Evolutionary conservation across 1,284 basidiomycete genomes (phyloP).

Genomic region (Cutaneotrichosporon cutaneum): DNA sequence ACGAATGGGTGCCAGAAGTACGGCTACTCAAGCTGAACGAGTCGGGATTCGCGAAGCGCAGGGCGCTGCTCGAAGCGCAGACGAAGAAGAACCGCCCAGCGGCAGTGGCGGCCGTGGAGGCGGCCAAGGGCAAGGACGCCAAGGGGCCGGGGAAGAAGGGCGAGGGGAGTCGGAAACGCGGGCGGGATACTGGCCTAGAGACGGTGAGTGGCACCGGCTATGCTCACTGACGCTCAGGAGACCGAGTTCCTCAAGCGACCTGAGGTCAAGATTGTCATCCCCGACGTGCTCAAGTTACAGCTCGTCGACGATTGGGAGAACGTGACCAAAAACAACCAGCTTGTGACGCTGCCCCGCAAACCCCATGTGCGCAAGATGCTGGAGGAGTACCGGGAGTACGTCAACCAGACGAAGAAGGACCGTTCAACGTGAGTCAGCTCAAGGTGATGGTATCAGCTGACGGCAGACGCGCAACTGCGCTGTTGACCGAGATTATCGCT

Average conservation of each 20-base stretch:
- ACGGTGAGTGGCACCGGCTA: conserved; percentile 34
- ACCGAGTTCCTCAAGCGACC: conserved; percentile 66
- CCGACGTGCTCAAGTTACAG: conserved; percentile 81
- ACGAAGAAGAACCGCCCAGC: conserved; percentile 47
- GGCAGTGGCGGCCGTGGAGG: conserved; percentile 21
- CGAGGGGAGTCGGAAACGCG: conserved; percentile 56
- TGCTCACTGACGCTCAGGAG: conserved; percentile 43
- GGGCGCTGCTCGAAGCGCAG: conserved; percentile 54
- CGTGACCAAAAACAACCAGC: conserved; percentile 91
- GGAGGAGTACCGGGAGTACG: conserved; percentile 70
- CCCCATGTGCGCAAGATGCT: conserved; percentile 79
- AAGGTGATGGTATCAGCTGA: neutral
- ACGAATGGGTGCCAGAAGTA: conserved; percentile 89
- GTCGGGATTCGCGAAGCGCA: conserved; percentile 74
- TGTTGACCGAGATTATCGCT: conserved; percentile 75
- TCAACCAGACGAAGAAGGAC: conserved; percentile 56
- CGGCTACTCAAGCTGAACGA: conserved; percentile 87
- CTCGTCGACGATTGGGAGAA: conserved; percentile 98
- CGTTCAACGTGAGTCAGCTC: conserved; percentile 53
- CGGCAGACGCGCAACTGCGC: conserved; percentile 58
- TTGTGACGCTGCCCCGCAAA: conserved; percentile 78
- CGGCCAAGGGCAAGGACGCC: conserved; percentile 37
- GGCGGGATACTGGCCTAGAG: conserved; percentile 43
- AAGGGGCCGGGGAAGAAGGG: conserved; percentile 51
- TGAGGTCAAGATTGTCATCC: conserved; percentile 87